A percentile compares a stretch with the other conserved stretches of the same genome.
Conservation (phyloP, 768 basidiomycete species). For the Hydnum rufescens region DNA sequence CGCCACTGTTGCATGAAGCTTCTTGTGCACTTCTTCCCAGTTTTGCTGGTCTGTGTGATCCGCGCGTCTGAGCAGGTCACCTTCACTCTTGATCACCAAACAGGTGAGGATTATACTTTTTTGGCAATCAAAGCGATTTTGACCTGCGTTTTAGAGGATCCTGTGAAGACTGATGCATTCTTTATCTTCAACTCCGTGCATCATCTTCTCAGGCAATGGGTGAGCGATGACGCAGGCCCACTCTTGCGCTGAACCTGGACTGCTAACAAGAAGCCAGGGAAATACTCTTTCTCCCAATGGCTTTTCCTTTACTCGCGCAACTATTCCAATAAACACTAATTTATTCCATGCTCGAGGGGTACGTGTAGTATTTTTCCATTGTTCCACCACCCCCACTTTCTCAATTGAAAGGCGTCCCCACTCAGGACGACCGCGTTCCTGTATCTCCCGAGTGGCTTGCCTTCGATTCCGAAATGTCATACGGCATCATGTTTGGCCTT, state of each 20-base stretch:
- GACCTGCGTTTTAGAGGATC: too few relatives aligned
- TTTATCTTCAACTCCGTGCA: not conserved
- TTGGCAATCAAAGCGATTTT: too few relatives aligned
- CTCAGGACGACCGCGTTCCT: constrained; percentile 8
- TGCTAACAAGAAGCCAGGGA: too few relatives aligned
- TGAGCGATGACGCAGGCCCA: too few relatives aligned
- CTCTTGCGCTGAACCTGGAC: too few relatives aligned
- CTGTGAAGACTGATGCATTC: not conserved
- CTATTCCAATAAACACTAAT: constrained; percentile 11
- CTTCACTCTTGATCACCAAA: too few relatives aligned
- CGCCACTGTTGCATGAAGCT: too few relatives aligned
- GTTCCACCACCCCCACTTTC: not conserved
- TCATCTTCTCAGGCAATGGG: not conserved
- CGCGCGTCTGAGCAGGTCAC: too few relatives aligned
- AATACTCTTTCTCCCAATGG: constrained; percentile 12
- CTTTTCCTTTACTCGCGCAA: constrained; percentile 13
- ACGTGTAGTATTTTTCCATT: not conserved
- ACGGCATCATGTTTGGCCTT: constrained; percentile 13
- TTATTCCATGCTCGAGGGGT: constrained; percentile 12
- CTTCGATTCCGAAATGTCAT: constrained; percentile 15
- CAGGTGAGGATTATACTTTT: too few relatives aligned
- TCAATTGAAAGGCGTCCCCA: too few relatives aligned
- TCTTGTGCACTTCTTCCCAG: too few relatives aligned
- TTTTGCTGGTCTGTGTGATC: too few relatives aligned
- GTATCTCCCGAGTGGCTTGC: constrained; percentile 16